These are phyloP conservation scores for Epichloe festucae DNA, from an alignment of 2,329 filamentous ascomycete species.

Conservation along the genomic window DNA sequence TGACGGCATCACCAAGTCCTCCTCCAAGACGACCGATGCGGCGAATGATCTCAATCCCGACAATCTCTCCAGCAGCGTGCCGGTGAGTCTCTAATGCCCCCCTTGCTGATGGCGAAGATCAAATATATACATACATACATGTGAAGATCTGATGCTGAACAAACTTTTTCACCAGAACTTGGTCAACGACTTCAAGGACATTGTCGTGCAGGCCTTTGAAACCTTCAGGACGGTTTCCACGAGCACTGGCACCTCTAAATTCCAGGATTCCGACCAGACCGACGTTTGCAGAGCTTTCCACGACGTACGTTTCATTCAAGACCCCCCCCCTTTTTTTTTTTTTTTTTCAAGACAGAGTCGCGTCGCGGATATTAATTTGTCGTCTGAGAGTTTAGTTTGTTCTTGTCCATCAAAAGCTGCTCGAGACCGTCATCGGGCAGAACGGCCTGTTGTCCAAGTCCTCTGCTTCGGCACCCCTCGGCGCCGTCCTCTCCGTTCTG, in stretches of 20 bases:
- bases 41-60: slow-evolving; percentile 2
- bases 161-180: neutral
- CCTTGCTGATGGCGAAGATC: neutral
- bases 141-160: too few relatives aligned
- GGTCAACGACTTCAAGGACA: neutral
- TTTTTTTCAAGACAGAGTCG: too few relatives aligned
- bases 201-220: neutral
- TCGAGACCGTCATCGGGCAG: slow-evolving; percentile 10
- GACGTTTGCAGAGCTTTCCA: slow-evolving; percentile 7
- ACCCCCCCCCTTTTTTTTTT: too few relatives aligned
- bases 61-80: neutral
- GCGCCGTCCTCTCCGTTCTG: slow-evolving; percentile 8
- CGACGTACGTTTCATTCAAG: neutral
- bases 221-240: neutral
- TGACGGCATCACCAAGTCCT: slow-evolving; percentile 6
- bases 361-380: too few relatives aligned
- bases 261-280: slow-evolving; percentile 6
- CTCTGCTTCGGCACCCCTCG: slow-evolving; percentile 7
- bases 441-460: slow-evolving; percentile 5
- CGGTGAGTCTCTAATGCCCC: neutral
- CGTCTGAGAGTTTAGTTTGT: slow-evolving; percentile 5
- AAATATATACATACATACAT: neutral
- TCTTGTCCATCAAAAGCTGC: slow-evolving; percentile 9
- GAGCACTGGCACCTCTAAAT: neutral
- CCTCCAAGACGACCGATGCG: slow-evolving; percentile 5